Conservation (phyloP, 1,284 basidiomycete species). For the Heterobasidion annosum region DNA sequence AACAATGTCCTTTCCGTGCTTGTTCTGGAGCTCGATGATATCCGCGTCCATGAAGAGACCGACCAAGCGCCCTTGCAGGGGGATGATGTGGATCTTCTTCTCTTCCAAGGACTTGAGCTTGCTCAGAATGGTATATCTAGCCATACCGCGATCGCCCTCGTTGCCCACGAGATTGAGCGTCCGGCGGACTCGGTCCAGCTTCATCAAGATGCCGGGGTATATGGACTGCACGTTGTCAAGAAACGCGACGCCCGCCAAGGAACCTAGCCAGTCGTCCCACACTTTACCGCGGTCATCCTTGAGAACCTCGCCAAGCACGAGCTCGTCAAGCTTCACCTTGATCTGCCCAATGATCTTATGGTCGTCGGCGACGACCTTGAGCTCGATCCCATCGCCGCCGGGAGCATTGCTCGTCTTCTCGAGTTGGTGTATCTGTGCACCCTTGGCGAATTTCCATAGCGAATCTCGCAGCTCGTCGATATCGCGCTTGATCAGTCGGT, state of each 20-base stretch:
- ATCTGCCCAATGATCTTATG: conserved; percentile 37
- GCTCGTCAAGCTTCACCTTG: conserved; percentile 49
- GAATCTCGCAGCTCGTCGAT: conserved; percentile 16
- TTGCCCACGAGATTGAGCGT: conserved; percentile 46
- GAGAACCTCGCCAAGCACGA: conserved; percentile 50
- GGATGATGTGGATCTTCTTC: conserved; percentile 31
- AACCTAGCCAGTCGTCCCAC: conserved; percentile 56
- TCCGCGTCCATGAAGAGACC: conserved; percentile 35
- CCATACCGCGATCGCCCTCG: conserved; percentile 25
- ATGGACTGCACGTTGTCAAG: conserved; percentile 30
- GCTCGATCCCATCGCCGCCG: conserved; percentile 15
- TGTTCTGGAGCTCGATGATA: conserved; percentile 24
- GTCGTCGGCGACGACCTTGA: conserved; percentile 38
- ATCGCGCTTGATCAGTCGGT: conserved; percentile 16
- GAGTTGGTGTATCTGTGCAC: conserved; percentile 16
- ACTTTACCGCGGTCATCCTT: conserved; percentile 35
- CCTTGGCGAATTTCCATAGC: conserved; percentile 9
- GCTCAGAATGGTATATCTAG: conserved; percentile 32
- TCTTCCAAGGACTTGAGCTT: conserved; percentile 33
- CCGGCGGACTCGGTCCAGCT: conserved; percentile 28
- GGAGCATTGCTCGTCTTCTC: not conserved
- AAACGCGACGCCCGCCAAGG: conserved; percentile 31
- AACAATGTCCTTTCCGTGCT: conserved; percentile 32
- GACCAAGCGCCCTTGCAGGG: conserved; percentile 33
- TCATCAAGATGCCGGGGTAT: conserved; percentile 31